Evolutionary conservation across 495 filamentous ascomycete genomes (phyloP).

Genomic region (Penicillium bialowiezense): DNA sequence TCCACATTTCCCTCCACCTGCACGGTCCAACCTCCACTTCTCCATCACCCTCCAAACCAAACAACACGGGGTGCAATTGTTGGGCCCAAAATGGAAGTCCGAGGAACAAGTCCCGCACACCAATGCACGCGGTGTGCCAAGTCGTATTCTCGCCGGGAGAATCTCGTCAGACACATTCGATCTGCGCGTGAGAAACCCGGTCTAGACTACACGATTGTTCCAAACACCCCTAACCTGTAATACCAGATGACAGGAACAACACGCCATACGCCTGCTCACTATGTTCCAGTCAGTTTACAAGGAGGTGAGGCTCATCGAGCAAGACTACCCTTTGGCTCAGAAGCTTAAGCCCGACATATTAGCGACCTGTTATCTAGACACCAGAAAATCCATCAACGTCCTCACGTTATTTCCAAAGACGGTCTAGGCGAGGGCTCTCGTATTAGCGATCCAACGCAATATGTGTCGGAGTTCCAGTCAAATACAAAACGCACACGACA

Average conservation of each 20-base stretch:
- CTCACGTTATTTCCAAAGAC: neutral
- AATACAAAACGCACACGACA: too few species aligned
- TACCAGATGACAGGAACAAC: slow-evolving; percentile 6
- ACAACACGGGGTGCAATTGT: too few species aligned
- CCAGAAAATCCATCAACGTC: neutral
- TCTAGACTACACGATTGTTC: neutral
- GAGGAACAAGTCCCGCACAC: neutral
- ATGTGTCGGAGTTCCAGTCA: too few species aligned
- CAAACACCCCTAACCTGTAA: neutral
- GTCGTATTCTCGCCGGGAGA: slow-evolving; percentile 9
- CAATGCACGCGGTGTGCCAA: slow-evolving; percentile 3
- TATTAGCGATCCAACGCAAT: neutral
- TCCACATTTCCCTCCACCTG: too few species aligned
- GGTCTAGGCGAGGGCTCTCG: neutral
- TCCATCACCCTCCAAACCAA: neutral
- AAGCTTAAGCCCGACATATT: too few species aligned
- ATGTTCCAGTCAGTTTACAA: slow-evolving; percentile 4
- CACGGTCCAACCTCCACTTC: slow-evolving; percentile 1
- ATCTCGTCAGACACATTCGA: slow-evolving; percentile 9
- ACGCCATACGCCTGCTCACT: neutral
- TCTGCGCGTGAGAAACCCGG: neutral
- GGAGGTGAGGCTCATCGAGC: neutral
- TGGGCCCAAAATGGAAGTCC: too few species aligned
- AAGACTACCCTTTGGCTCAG: too few species aligned
- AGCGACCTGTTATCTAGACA: neutral